These are phyloP conservation scores for Irpex lacteus DNA, from an alignment of 1,284 basidiomycete genomes.

Conservation along the genomic window DNA sequence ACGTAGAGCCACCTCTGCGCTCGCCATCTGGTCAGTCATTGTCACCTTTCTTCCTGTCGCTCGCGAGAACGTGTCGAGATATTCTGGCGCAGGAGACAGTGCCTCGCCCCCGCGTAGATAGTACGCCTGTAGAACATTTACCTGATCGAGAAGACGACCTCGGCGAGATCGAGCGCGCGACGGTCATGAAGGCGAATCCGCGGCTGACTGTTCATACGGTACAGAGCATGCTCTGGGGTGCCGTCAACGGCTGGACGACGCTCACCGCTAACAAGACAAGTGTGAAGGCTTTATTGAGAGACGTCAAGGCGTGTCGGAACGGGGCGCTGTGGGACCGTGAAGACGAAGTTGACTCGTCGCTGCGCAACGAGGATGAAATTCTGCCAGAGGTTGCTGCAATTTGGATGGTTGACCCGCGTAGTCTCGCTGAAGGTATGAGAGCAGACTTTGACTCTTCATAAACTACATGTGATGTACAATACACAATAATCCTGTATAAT, in stretches of 20 bases:
- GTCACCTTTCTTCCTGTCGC: constrained; percentile 40
- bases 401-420: constrained; percentile 74
- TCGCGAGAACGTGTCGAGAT: constrained; percentile 46
- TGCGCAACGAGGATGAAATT: constrained; percentile 7
- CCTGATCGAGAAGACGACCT: constrained; percentile 8
- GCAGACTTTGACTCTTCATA: constrained; percentile 25
- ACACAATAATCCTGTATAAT: neutral
- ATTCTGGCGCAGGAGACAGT: constrained; percentile 48
- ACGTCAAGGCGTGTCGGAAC: constrained; percentile 40
- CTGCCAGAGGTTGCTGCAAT: constrained; percentile 44
- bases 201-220: constrained; percentile 68
- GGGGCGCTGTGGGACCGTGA: constrained; percentile 23
- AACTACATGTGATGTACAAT: neutral
- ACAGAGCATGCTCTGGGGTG: constrained; percentile 67
- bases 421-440: constrained; percentile 71
- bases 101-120: constrained; percentile 27
- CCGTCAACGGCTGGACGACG: constrained; percentile 73
- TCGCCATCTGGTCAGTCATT: constrained; percentile 3
- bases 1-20: constrained; percentile 4
- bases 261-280: constrained; percentile 78
- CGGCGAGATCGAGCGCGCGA: constrained; percentile 47
- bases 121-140: neutral
- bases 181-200: constrained; percentile 52
- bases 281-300: constrained; percentile 67
- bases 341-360: constrained; percentile 7